Evolutionary conservation across 345 rosid genomes (phyloP).

Genomic region (Triadica sebifera): DNA sequence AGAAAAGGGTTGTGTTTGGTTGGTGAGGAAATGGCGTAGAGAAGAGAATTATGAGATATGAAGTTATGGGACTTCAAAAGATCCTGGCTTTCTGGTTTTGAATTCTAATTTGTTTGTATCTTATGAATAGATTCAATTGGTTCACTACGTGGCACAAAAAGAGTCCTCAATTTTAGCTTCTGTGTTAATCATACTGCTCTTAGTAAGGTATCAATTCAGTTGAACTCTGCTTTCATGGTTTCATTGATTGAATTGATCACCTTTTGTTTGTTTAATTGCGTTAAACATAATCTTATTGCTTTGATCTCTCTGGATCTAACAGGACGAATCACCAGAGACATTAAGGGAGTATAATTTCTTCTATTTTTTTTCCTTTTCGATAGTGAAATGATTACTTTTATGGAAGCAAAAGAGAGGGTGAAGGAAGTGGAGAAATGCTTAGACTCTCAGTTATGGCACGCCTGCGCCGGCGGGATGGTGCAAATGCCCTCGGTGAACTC

Average conservation of each 20-base stretch:
- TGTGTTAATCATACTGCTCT: constrained; percentile 1
- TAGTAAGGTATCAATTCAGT: constrained; percentile 29
- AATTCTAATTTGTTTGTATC: constrained; percentile 15
- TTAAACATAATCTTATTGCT: neutral
- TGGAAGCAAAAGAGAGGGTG: constrained; percentile 59
- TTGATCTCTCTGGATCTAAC: constrained; percentile 16
- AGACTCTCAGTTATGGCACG: constrained; percentile 35
- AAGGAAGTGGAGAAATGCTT: constrained; percentile 32
- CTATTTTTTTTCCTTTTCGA: constrained; percentile 1
- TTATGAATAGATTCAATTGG: neutral
- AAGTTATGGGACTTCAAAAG: neutral
- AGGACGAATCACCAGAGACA: constrained; percentile 15
- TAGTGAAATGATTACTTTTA: constrained; percentile 57
- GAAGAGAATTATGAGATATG: neutral
- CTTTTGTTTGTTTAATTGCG: neutral
- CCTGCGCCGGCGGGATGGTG: constrained; percentile 35
- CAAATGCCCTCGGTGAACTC: constrained; percentile 30
- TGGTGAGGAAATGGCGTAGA: constrained; percentile 6
- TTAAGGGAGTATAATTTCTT: neutral
- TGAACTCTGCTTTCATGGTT: neutral
- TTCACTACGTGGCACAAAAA: constrained; percentile 9
- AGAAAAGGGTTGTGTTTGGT: constrained; percentile 6
- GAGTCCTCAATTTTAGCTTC: constrained; percentile 3
- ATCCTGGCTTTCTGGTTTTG: neutral
- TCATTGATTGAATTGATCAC: neutral